Conservation (phyloP, 2,329 filamentous ascomycete genomes). For the Hypoxylon sp. region DNA sequence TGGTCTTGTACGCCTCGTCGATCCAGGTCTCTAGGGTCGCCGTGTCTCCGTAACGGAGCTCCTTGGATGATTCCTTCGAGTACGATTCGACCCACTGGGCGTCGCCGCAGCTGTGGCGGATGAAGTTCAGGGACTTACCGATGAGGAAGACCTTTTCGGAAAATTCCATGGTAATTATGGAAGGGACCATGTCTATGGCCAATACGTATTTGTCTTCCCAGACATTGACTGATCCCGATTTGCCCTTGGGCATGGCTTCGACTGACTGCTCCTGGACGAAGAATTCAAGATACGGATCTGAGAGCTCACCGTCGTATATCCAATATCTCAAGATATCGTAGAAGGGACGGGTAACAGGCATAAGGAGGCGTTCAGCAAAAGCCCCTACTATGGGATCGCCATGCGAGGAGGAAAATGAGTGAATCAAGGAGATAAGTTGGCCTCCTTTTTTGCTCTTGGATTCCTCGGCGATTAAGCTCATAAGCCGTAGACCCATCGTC, state of each 20-base stretch:
- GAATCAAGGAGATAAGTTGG: constrained; percentile 92
- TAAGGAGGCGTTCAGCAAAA: constrained; percentile 89
- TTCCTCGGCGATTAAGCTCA: constrained; percentile 95
- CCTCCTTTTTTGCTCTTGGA: constrained; percentile 86
- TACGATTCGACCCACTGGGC: constrained; percentile 96
- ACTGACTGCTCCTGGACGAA: constrained; percentile 88
- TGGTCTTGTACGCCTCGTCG: constrained; percentile 96
- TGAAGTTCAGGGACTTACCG: constrained; percentile 97
- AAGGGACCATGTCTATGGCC: constrained; percentile 86
- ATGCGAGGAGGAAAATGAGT: constrained; percentile 91
- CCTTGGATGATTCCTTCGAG: constrained; percentile 91
- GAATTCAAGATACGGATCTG: constrained; percentile 96
- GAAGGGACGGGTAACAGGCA: constrained; percentile 90
- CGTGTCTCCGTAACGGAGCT: constrained; percentile 92
- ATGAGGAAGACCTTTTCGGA: constrained; percentile 97
- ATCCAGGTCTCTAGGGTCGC: constrained; percentile 92
- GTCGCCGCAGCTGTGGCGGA: constrained; percentile 93
- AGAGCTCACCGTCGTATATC: constrained; percentile 98
- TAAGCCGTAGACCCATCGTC: constrained; percentile 91
- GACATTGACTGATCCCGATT: constrained; percentile 81
- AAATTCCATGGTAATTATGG: constrained; percentile 92
- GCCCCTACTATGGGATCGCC: constrained; percentile 94
- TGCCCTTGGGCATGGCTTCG: constrained; percentile 58
- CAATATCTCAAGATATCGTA: constrained; percentile 96
- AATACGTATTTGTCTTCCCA: constrained; percentile 99